These are phyloP conservation scores for Russula sp. DNA, from an alignment of 768 basidiomycete species.

Conservation along the genomic window DNA sequence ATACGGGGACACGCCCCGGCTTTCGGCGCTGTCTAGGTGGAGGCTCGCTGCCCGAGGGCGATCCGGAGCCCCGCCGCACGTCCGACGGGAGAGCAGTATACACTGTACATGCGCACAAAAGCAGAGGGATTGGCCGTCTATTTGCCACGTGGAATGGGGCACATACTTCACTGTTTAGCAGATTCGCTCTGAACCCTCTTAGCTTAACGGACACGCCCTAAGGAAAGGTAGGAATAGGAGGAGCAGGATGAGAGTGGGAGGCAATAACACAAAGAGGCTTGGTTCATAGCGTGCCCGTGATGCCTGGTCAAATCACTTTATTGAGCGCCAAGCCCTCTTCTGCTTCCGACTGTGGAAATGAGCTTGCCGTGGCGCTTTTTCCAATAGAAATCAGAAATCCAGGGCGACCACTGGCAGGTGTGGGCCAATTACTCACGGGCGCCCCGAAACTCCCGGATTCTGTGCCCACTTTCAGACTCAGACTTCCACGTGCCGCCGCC, in stretches of 20 bases:
- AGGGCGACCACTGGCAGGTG: neutral
- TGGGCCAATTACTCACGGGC: no score
- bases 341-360: neutral
- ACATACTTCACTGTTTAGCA: neutral
- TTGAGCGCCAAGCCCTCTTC: neutral
- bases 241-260: neutral
- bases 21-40: conserved; percentile 23
- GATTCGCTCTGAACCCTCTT: neutral
- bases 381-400: neutral
- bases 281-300: neutral
- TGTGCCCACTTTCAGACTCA: no score
- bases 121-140: neutral
- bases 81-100: neutral
- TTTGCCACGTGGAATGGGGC: neutral
- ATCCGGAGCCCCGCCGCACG: neutral
- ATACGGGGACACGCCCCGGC: conserved; percentile 27
- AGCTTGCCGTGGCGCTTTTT: neutral
- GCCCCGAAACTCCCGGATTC: no score
- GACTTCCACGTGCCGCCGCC: no score
- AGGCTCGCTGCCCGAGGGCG: conserved; percentile 10
- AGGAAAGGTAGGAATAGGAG: neutral
- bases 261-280: neutral
- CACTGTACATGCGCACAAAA: neutral
- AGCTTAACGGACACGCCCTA: neutral
- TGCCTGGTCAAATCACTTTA: neutral